Evolutionary conservation across 305 asterid species (phyloP).

Genomic region (Fraxinus angustifolia): DNA sequence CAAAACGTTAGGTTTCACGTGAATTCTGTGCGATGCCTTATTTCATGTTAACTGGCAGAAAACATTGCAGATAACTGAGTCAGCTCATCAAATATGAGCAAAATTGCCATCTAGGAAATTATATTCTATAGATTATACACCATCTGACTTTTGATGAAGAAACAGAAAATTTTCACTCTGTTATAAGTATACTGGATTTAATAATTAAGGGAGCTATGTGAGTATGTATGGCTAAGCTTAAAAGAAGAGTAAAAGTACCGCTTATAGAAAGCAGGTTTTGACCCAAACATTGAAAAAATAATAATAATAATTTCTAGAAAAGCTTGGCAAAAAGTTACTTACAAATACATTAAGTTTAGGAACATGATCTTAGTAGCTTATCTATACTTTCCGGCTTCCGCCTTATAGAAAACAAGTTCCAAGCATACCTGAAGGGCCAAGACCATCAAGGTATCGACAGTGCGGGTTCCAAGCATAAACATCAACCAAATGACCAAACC

Average conservation of each 20-base stretch:
- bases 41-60: background rate
- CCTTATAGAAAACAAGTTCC: background rate
- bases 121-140: background rate
- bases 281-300: no score
- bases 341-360: background rate
- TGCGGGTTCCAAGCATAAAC: slow-evolving; percentile 63
- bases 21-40: background rate
- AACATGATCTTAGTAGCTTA: background rate
- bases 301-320: background rate
- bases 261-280: background rate
- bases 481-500: slow-evolving; percentile 63
- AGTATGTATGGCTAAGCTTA: background rate
- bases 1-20: background rate
- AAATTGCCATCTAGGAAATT: background rate
- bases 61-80: background rate
- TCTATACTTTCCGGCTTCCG: background rate
- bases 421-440: slow-evolving; percentile 45
- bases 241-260: background rate
- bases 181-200: background rate
- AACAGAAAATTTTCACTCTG: background rate
- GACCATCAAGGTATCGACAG: slow-evolving; percentile 55
- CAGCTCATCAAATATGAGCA: background rate
- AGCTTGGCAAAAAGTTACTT: background rate
- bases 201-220: background rate
- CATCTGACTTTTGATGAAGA: background rate